Base-by-base conservation (phyloP, 371 early-diverging fungal genomes). In the Batrachochytrium dendrobatidis region DNA sequence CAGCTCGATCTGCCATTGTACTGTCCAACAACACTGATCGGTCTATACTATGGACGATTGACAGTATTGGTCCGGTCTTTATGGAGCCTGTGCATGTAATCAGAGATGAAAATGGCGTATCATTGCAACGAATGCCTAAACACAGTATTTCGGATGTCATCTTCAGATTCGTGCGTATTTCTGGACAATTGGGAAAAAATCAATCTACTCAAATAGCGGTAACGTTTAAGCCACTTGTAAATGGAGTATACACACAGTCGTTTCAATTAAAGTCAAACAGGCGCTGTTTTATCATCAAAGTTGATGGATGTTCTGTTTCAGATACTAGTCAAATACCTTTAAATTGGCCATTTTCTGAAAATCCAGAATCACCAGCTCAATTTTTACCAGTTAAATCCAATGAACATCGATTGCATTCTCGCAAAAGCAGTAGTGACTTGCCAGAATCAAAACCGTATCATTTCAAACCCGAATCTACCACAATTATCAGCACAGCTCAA, bases 171-270 rank as follows among this genome's bases (percentile, higher is more conserved):
- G 4, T 32, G 4, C 10, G 15, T 6, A 2, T n/a, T 12, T 51
- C 51, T 10, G 51, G 51, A 28, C 28, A 3, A 8, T 32, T 51
- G 30, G 51, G n/a, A 3, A 10, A 17, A 3, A 32, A 32, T 7
- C 8, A 24, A 3, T 2, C 28, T 29, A 32, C n/a, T 3, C 3
- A 2, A n/a, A 51, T 51, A 28, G n/a, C 24, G 3, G 28, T 4
- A 18, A n/a, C 51, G 28, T 51, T 51, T 22, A 28, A 51, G 10
- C 51, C 51, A n/a, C 51, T 51, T 28, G n/a, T 29, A n/a, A 24
- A 32, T 24, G 51, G 51, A 17, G 4, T 4, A 6, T 51, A 51
- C 30, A 3, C 3, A 3, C 51, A 51, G 51, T 3, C 51, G 24
- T 51, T 51, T 32, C 25, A 8, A n/a, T 7, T 51, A n/a, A 10